A percentile compares a stretch with the other conserved stretches of the same genome.
phyloP scores from a whole-genome alignment of 2,329 filamentous ascomycete species.

The Diaporthe sp. region DNA sequence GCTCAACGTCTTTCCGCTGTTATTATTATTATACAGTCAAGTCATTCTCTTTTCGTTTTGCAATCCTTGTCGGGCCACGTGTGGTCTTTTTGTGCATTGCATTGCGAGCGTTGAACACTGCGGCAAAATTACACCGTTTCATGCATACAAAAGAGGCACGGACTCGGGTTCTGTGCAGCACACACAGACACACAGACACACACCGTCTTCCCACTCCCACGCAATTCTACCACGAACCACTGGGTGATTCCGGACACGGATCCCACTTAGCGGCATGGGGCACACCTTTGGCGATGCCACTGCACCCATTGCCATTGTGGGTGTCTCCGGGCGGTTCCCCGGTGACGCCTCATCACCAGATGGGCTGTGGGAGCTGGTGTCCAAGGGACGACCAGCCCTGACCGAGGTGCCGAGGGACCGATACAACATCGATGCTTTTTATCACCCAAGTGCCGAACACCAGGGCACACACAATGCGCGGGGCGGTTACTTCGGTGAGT shows the following conservation, averaged over 20 bases:
- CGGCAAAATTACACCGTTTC: conserved; percentile 9
- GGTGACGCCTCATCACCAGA: conserved; percentile 24
- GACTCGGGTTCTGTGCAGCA: not conserved
- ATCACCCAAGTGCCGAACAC: conserved; percentile 27
- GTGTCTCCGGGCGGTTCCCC: conserved; percentile 28
- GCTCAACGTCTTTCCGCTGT: not conserved
- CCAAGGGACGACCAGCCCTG: conserved; percentile 20
- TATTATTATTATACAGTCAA: not conserved
- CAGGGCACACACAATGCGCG: conserved; percentile 22
- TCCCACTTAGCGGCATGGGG: conserved; percentile 2
- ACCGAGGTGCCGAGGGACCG: conserved; percentile 33
- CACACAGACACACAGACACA: not conserved
- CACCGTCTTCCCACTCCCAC: not conserved
- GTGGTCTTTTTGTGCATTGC: not conserved
- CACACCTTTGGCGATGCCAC: conserved; percentile 6
- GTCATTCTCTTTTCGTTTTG: not conserved
- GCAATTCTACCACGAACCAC: not conserved
- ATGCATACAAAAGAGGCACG: conserved; percentile 20
- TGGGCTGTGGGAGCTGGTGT: conserved; percentile 18
- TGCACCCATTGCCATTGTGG: conserved; percentile 9
- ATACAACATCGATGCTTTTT: conserved; percentile 39
- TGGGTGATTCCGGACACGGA: not conserved
- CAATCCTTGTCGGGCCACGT: conserved; percentile 15
- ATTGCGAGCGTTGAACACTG: not conserved
- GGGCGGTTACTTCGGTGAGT: conserved; percentile 21